Evolutionary conservation across 805 yeast genomes (phyloP), one percentile per base, ranked within the genome.

Genomic region (Candida silvicultrix): DNA sequence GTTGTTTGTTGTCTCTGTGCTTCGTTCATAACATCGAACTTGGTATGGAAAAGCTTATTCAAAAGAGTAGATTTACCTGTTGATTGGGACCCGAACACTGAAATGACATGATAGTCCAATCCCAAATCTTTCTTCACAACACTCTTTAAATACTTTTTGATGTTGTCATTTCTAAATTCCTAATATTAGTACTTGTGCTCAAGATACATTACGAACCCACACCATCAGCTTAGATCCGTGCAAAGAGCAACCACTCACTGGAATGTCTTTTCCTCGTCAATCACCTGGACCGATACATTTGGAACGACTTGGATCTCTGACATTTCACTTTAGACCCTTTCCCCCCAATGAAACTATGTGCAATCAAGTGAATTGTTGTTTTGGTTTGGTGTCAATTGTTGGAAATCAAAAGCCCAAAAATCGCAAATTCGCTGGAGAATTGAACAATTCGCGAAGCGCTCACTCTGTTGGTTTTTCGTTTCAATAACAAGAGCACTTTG

Each of bases 81-180:
- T 3, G 95, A 85, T 62, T 94, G 99, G 1, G 97, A 89, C 5
- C 99, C 99, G 71, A 94, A 94, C 35, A 94, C 99, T 0, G 98
- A 83, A 4, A 94, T 87, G 18, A 94, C 81, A 63, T 94, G 96
- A 68, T 92, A 90, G 55, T 83, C 73, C 46, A 84, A 68, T 0
- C 90, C 95, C 14, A 74, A 71, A 38, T 71, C 71, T 40, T 58
- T 51, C 23, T 67, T 58, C 44, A 77, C 63, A 5, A 48, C 56
- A 63, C 73, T 7, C 52, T 58, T 49, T 59, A 62, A 46, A 68
- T 62, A 51, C n/a, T 50, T 28, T 20, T 44, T 45, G 38, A 58
- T 48, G 6, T 45, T 34, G 20, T 42, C 44, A 14, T 40, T 32
- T 28, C 49, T 46, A n/a, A n/a, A n/a, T n/a, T n/a, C n/a, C n/a